Percentiles rank a stretch among this genome's conserved stretches.
Conservation (phyloP, 441 rosid genomes). For the Aleurites moluccanus region DNA sequence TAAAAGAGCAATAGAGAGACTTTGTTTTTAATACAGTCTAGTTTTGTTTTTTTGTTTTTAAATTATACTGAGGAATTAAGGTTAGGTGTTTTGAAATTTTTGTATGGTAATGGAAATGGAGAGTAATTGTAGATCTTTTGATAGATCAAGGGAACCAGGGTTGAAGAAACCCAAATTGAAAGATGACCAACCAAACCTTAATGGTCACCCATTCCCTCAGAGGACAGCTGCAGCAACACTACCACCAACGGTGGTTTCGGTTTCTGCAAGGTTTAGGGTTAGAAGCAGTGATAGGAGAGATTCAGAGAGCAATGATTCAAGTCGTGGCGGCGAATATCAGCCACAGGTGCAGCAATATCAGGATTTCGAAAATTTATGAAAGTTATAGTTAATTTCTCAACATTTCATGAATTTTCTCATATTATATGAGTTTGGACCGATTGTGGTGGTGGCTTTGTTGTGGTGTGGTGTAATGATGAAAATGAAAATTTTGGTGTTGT, state of each 20-base stretch:
- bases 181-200: slow-evolving; percentile 45
- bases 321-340: slow-evolving; percentile 55
- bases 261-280: slow-evolving; percentile 40
- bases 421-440: too few relatives aligned
- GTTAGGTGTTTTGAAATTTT: slow-evolving; percentile 22
- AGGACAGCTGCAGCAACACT: slow-evolving; percentile 28
- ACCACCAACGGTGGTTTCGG: slow-evolving; percentile 29
- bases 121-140: slow-evolving; percentile 72
- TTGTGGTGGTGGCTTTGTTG: too few relatives aligned
- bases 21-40: not conserved
- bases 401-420: too few relatives aligned
- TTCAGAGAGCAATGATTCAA: slow-evolving; percentile 46
- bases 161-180: slow-evolving; percentile 61
- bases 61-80: slow-evolving; percentile 21
- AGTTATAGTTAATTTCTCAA: too few relatives aligned
- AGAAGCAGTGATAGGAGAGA: slow-evolving; percentile 34
- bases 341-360: slow-evolving; percentile 74
- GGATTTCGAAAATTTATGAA: too few relatives aligned
- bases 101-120: slow-evolving; percentile 55
- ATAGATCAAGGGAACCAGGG: slow-evolving; percentile 79
- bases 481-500: too few relatives aligned
- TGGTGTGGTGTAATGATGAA: too few relatives aligned
- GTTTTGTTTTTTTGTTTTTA: not conserved
- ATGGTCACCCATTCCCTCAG: slow-evolving; percentile 37
- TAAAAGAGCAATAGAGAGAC: not conserved